A percentile compares a stretch with the other conserved stretches of the same genome.
Conservation (phyloP, 495 filamentous ascomycete genomes). For the Podospora pseudoanserina region DNA sequence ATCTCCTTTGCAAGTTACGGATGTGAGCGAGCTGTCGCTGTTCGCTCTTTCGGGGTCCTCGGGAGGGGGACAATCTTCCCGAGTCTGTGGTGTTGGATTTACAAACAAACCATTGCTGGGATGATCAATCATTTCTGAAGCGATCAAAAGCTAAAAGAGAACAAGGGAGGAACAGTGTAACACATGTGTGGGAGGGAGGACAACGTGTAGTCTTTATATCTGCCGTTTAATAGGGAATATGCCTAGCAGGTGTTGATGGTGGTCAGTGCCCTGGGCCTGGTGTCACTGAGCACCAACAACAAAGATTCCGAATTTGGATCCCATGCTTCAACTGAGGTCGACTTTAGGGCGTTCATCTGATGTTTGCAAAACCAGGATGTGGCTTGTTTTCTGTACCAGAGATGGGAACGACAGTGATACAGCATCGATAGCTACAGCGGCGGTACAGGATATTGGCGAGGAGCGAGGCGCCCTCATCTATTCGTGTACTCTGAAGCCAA, state of each 20-base stretch:
- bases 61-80: not conserved
- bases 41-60: too few relatives aligned
- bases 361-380: not conserved
- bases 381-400: not conserved
- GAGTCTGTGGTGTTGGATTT: not conserved
- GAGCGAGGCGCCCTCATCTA: not conserved
- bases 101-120: not conserved
- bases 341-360: not conserved
- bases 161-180: not conserved
- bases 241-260: not conserved
- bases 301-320: not conserved
- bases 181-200: not conserved
- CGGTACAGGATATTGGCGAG: not conserved
- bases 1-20: not conserved
- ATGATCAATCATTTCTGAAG: not conserved
- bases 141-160: not conserved
- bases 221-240: not conserved
- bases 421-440: not conserved
- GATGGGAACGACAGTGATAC: not conserved
- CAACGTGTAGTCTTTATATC: not conserved
- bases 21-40: not conserved
- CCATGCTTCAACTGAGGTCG: not conserved
- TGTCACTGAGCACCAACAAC: not conserved
- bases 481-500: not conserved
- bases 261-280: not conserved